Evolutionary conservation across 1,284 basidiomycete genomes (phyloP), one percentile per base, ranked within the genome.

Genomic region (Cystobasidiaceae sp.): DNA sequence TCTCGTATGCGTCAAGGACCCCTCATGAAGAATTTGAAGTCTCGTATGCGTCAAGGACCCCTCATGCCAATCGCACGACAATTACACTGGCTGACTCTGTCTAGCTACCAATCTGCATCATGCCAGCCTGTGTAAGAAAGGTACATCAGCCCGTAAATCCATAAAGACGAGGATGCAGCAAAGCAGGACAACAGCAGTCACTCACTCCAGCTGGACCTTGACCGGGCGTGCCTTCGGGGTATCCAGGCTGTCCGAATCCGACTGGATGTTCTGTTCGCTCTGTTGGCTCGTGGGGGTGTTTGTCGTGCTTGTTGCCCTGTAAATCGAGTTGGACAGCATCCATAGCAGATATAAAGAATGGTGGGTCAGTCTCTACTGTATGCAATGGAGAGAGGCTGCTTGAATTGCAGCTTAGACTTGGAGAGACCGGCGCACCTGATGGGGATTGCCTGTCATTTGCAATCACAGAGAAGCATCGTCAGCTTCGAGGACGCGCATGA

Each of bases 291-390:
- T 39, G 44, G n/a, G 55, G 55, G 28, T 58, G 41, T 21, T 25
- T 32, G 27, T 58, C 55, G 55, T 58, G 55, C 43, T 58, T 58
- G 25, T 58, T 58, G 11, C 55, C 55, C 55, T 58, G 28, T 15
- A 30, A 27, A 15, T 19, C 11, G 28, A n/a, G 37, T 9, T 9
- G 37, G 37, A 9, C 9, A 39, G 37, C 9, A 9, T 9, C 11
- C 37, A 39, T 39, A n/a, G n/a, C n/a, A 9, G 11, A 39, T n/a
- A n/a, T n/a, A n/a, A n/a, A n/a, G n/a, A n/a, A n/a, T n/a, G n/a
- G n/a, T n/a, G n/a, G n/a, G n/a, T n/a, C n/a, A n/a, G n/a, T n/a
- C n/a, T n/a, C n/a, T n/a, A n/a, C n/a, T n/a, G 44, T 46, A 23
- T 23, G 9, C 8, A 11, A 11, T 8, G 21, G 11, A 11, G 8